These are phyloP conservation scores for Plenodomus biglobosus DNA, from an alignment of 2,329 filamentous ascomycete genomes.

Conservation along the genomic window DNA sequence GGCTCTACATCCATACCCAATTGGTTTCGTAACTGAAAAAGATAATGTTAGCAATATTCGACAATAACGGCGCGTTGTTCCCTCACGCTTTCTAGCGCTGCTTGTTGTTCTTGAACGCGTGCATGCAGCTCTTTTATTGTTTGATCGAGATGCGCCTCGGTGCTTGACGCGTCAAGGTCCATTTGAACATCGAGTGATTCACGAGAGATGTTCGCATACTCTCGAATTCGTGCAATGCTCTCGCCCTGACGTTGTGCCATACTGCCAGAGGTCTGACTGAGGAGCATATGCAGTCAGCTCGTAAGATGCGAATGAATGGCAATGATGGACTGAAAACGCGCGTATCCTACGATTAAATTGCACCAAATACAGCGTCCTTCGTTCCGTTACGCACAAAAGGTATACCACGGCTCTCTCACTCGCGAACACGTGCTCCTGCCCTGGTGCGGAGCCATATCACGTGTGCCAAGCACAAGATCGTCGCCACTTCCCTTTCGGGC, in stretches of 20 bases:
- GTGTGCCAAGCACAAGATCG: slow-evolving; percentile 23
- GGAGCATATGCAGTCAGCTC: neutral
- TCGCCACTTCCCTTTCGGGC: slow-evolving; percentile 24
- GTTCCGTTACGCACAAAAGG: too few relatives aligned
- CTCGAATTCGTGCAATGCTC: slow-evolving; percentile 30
- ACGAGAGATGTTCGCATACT: slow-evolving; percentile 27
- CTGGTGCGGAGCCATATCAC: slow-evolving; percentile 4
- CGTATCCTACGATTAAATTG: too few relatives aligned
- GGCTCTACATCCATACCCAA: slow-evolving; percentile 22
- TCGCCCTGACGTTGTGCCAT: slow-evolving; percentile 13
- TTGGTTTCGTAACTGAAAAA: slow-evolving; percentile 50
- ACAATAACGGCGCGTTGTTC: neutral
- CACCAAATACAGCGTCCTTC: too few relatives aligned
- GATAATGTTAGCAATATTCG: slow-evolving; percentile 21
- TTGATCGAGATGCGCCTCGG: slow-evolving; percentile 62
- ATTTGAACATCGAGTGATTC: slow-evolving; percentile 33
- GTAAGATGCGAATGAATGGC: neutral
- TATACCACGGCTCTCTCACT: neutral
- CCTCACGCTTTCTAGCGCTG: slow-evolving; percentile 50
- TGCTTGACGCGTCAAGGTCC: slow-evolving; percentile 45
- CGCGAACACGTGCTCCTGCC: neutral
- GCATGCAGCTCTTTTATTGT: slow-evolving; percentile 68
- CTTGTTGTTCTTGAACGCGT: slow-evolving; percentile 52
- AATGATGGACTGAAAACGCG: too few relatives aligned
- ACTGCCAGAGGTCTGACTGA: neutral